Base-by-base conservation (phyloP, 192 early-diverging fungal genomes). In the Paraglomus brasilianum region DNA sequence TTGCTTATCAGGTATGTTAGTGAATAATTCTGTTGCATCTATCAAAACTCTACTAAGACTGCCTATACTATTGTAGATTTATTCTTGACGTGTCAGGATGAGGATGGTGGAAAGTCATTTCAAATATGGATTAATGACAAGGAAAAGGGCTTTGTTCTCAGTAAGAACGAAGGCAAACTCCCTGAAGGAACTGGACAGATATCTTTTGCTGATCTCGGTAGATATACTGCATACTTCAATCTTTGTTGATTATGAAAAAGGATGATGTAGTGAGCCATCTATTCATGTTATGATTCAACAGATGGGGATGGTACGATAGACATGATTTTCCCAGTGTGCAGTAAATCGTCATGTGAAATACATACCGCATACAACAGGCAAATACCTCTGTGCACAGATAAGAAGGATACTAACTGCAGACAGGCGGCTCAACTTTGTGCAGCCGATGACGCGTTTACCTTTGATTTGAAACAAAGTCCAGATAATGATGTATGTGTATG, bases 231-330 rank as follows among this genome's bases (percentile, higher is more conserved):
- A 36, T 21, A 46, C 19, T 49, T 21, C 8, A 42, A 51, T 30
- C 22, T 64, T 42, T 75, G 8, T 46, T 62, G 9, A 17, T n/a
- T 17, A 30, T 53, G 45, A 30, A 15, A 24, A 15, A 17, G 17
- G n/a, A 1, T 2, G 19, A 8, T 59, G 41, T 62, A 42, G 43
- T 17, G 38, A 69, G 38, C 1, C 40, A 5, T 40, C 42, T 55
- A 24, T 69, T 30, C 61, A 51, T 68, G 21, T 75, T 48, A 51
- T 74, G n/a, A 74, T 56, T 53, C n/a, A 43, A 56, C 71, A 85
- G 92, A 95, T 80, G 92, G 86, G n/a, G 92, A 94, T 78, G 94
- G 94, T 24, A 86, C 92, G 13, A 77, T 94, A 38, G 94, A 96
- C 74, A 82, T 94, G 68, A 80, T 96, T 4, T 88, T 94, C 40